phyloP scores from a whole-genome alignment of 805 yeast species.

The Candida taoyuanica region DNA sequence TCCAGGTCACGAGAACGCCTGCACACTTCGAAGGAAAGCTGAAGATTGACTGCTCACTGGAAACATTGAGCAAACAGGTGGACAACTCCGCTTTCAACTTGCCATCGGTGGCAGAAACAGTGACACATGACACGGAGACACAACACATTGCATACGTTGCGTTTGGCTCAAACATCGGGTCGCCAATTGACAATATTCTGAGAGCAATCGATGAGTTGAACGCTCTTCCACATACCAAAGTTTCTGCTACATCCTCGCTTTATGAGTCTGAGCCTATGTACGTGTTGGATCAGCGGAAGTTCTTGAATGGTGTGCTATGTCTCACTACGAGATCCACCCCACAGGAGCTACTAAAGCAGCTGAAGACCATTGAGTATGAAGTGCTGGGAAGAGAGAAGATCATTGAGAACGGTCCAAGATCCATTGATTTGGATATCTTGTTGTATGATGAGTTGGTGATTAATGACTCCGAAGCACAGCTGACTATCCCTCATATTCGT shows the following conservation, averaged over 20 bases:
- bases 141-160: constrained; percentile 66
- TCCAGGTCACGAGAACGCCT: constrained; percentile 51
- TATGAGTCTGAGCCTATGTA: constrained; percentile 95
- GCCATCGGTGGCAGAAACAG: constrained; percentile 34
- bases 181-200: constrained; percentile 57
- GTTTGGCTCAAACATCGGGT: constrained; percentile 85
- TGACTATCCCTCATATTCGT: constrained; percentile 79
- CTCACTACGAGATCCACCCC: constrained; percentile 63
- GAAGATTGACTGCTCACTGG: constrained; percentile 11
- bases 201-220: constrained; percentile 48
- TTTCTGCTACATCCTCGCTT: constrained; percentile 66
- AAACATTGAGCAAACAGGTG: neutral
- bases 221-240: constrained; percentile 30
- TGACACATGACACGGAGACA: constrained; percentile 11
- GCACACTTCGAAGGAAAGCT: constrained; percentile 33
- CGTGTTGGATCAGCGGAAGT: constrained; percentile 69
- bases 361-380: constrained; percentile 77
- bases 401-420: constrained; percentile 87
- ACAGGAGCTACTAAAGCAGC: constrained; percentile 47
- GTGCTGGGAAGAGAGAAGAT: constrained; percentile 66
- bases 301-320: constrained; percentile 78
- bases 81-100: constrained; percentile 10
- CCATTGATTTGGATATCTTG: constrained; percentile 84
- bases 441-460: constrained; percentile 51
- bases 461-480: constrained; percentile 46